Conservation (phyloP, 2,329 filamentous ascomycete genomes). For the Thielaviopsis populi region DNA sequence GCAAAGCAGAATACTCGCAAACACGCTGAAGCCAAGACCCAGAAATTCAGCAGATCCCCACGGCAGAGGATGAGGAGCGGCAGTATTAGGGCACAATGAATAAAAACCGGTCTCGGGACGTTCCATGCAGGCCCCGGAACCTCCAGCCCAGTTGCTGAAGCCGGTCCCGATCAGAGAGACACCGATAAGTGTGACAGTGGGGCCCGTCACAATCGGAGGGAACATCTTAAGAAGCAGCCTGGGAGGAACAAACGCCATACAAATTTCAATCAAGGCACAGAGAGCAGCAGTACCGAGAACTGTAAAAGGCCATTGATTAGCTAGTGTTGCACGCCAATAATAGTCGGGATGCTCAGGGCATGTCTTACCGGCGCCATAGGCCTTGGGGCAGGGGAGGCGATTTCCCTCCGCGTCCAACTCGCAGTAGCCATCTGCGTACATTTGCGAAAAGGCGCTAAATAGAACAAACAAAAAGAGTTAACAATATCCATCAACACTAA, state of each 20-base stretch:
- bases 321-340: constrained; percentile 38
- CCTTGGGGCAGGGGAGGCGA: constrained; percentile 58
- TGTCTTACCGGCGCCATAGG: constrained; percentile 42
- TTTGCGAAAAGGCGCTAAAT: constrained; percentile 48
- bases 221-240: constrained; percentile 55
- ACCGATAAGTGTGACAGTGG: constrained; percentile 56
- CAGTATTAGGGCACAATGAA: constrained; percentile 48
- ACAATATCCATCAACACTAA: background rate
- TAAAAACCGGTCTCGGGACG: constrained; percentile 40
- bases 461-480: background rate
- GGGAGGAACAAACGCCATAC: constrained; percentile 60
- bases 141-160: constrained; percentile 66
- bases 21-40: constrained; percentile 65
- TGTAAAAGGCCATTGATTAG: background rate
- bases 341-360: background rate
- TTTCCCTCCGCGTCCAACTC: constrained; percentile 44
- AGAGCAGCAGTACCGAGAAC: constrained; percentile 55
- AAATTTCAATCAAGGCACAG: constrained; percentile 54
- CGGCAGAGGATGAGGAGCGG: constrained; percentile 53
- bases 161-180: constrained; percentile 56
- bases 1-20: constrained; percentile 62
- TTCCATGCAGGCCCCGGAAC: constrained; percentile 42
- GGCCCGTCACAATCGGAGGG: constrained; percentile 60
- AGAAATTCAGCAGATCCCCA: constrained; percentile 72
- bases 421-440: constrained; percentile 61